Evolutionary conservation across 2,329 filamentous ascomycete species (phyloP).

Genomic region (Fulvia fulva): DNA sequence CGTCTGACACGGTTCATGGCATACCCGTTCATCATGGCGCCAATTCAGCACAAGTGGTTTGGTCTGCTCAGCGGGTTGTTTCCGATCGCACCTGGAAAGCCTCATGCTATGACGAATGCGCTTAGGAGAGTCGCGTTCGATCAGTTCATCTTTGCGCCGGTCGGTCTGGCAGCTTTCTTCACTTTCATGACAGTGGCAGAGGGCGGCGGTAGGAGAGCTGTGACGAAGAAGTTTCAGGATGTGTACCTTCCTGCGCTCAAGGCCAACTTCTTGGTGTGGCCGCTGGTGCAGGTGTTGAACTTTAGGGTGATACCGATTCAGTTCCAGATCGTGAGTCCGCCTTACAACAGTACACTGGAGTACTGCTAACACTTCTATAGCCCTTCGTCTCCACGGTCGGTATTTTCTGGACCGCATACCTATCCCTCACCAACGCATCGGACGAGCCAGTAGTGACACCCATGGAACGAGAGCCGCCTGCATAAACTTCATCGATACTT

Average conservation of each 20-base stretch:
- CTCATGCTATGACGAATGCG: slow-evolving; percentile 59
- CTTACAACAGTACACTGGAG: background rate
- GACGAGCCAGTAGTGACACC: slow-evolving; percentile 55
- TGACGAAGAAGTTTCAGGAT: slow-evolving; percentile 81
- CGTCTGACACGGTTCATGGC: slow-evolving; percentile 92
- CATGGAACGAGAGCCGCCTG: slow-evolving; percentile 7
- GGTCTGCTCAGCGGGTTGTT: slow-evolving; percentile 76
- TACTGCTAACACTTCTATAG: slow-evolving; percentile 45
- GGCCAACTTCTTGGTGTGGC: slow-evolving; percentile 94
- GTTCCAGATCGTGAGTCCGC: slow-evolving; percentile 80
- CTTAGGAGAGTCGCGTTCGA: slow-evolving; percentile 89
- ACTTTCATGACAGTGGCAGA: slow-evolving; percentile 95
- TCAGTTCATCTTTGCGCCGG: slow-evolving; percentile 87
- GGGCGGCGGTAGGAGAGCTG: slow-evolving; percentile 76
- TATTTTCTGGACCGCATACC: slow-evolving; percentile 96
- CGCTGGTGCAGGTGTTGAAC: slow-evolving; percentile 92
- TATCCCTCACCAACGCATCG: slow-evolving; percentile 84
- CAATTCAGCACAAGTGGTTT: slow-evolving; percentile 95
- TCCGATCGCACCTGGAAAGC: slow-evolving; percentile 59
- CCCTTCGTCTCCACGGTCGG: slow-evolving; percentile 93
- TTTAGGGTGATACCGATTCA: slow-evolving; percentile 93
- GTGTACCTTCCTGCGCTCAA: slow-evolving; percentile 93
- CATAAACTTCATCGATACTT: background rate
- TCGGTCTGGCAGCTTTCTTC: slow-evolving; percentile 85
- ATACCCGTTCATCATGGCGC: slow-evolving; percentile 95